Evolutionary conservation across 192 early-diverging fungal species (phyloP).

Genomic region (Haplosporangium gracile): DNA sequence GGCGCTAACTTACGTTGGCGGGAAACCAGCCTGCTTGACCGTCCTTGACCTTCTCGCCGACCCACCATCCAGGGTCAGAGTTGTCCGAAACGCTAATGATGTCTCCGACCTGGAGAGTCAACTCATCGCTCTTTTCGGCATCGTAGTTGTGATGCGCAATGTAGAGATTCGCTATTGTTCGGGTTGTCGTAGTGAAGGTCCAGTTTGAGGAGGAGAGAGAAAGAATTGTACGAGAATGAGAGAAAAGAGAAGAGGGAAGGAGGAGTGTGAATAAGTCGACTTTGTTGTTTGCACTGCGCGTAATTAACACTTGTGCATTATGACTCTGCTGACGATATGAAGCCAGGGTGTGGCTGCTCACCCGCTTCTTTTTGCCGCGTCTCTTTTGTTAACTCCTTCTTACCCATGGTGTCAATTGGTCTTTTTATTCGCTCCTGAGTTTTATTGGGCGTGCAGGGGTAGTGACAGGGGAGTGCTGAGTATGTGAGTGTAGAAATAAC

Average conservation of each 20-base stretch:
- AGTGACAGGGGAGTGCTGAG: not conserved
- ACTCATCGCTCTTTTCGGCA: conserved; percentile 73
- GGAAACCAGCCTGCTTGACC: conserved; percentile 60
- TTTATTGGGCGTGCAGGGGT: not conserved
- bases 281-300: no score
- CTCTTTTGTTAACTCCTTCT: not conserved
- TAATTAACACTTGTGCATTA: no score
- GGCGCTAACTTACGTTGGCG: conserved; percentile 57
- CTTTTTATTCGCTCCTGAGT: conserved; percentile 1
- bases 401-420: not conserved
- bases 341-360: not conserved
- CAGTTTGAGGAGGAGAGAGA: not conserved
- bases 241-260: not conserved
- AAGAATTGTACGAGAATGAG: not conserved
- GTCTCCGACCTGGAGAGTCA: conserved; percentile 70
- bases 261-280: no score
- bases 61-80: conserved; percentile 68
- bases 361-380: not conserved
- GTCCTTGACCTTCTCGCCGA: conserved; percentile 52
- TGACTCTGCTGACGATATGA: no score
- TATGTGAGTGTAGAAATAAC: not conserved
- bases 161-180: conserved; percentile 23
- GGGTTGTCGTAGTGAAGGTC: not conserved
- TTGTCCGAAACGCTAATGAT: conserved; percentile 68
- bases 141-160: conserved; percentile 65